These are phyloP conservation scores for Globisporangium cylindrosporum DNA, from an alignment of 352 stramenopile species.

Conservation along the genomic window DNA sequence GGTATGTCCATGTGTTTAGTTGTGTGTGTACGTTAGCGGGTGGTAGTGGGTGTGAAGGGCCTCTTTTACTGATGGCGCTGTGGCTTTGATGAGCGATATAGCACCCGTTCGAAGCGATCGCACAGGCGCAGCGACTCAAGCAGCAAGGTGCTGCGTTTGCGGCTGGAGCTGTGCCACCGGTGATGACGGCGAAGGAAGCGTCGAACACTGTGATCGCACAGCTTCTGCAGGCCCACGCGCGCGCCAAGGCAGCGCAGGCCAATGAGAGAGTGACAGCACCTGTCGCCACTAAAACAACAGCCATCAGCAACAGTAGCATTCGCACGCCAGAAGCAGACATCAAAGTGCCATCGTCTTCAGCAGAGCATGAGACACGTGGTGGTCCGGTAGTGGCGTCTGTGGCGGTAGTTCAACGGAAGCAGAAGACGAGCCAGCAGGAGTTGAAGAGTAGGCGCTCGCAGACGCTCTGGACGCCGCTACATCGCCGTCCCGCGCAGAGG, in stretches of 20 bases:
- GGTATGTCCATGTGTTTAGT: slow-evolving; percentile 25
- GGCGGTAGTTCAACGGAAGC: neutral
- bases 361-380: slow-evolving; percentile 1
- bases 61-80: neutral
- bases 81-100: slow-evolving; percentile 3
- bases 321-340: neutral
- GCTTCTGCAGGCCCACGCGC: slow-evolving; percentile 17
- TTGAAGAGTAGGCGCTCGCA: neutral
- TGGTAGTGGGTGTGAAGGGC: neutral
- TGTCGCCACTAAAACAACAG: neutral
- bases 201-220: slow-evolving; percentile 34
- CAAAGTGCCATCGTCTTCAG: neutral
- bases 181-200: neutral
- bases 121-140: slow-evolving; percentile 13
- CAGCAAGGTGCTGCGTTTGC: neutral
- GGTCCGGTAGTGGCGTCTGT: neutral
- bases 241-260: slow-evolving; percentile 1
- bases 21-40: neutral
- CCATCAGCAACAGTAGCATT: neutral
- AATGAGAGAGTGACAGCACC: neutral
- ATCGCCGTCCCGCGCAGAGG: slow-evolving; percentile 13
- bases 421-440: neutral
- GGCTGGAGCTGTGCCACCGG: neutral
- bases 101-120: slow-evolving; percentile 19
- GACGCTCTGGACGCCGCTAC: slow-evolving; percentile 26